Evolutionary conservation across 148 eudicot genomes (phyloP).

Genomic region (Arctostaphylos glauca): DNA sequence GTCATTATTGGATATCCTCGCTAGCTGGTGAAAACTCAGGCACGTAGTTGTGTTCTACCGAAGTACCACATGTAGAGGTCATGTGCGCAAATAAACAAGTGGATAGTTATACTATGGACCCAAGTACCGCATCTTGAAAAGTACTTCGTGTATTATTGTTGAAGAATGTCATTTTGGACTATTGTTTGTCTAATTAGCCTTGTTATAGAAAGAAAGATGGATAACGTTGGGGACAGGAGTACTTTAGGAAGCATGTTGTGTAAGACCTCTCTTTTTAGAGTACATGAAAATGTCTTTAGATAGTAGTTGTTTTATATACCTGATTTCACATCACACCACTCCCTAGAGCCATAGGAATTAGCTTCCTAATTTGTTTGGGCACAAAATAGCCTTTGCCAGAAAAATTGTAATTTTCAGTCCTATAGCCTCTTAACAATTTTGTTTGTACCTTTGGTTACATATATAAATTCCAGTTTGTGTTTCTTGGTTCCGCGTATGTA

Average conservation of each 20-base stretch:
- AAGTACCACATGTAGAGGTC: neutral
- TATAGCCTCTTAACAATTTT: neutral
- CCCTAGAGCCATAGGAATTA: neutral
- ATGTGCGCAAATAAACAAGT: too few species aligned
- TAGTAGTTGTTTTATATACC: neutral
- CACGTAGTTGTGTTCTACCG: neutral
- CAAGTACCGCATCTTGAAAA: neutral
- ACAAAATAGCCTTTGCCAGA: neutral
- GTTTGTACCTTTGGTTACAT: neutral
- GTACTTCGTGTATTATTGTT: neutral
- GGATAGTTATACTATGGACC: neutral
- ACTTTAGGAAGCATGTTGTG: neutral
- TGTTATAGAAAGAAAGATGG: neutral
- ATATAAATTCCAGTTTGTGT: neutral
- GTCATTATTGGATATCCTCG: neutral
- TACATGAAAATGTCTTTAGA: neutral
- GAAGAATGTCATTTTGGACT: neutral
- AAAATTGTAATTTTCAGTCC: neutral
- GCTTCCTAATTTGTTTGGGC: neutral
- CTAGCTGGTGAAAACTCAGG: neutral
- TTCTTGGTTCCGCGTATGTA: neutral
- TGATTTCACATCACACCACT: neutral
- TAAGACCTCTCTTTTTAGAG: neutral
- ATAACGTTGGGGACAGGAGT: neutral
- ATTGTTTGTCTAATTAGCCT: neutral